Evolutionary conservation across 2,329 filamentous ascomycete genomes (phyloP).

Genomic region (Fusarium gaditjirri): DNA sequence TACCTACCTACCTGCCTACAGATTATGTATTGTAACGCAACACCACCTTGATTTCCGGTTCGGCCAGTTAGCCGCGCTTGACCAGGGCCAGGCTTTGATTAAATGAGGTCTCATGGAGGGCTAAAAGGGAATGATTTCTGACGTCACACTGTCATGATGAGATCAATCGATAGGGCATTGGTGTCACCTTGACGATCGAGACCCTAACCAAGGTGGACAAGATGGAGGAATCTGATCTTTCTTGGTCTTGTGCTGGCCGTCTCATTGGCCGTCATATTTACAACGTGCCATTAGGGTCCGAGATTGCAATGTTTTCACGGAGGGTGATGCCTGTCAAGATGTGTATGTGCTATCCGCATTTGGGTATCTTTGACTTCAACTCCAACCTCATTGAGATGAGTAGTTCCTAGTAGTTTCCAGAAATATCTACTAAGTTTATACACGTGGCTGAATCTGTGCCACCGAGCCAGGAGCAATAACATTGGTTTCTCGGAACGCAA

Average conservation of each 20-base stretch:
- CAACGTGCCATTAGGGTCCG: constrained; percentile 6
- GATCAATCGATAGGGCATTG: constrained; percentile 18
- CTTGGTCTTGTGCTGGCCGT: neutral
- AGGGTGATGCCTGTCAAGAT: constrained; percentile 10
- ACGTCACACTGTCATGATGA: constrained; percentile 41
- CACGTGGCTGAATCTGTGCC: constrained; percentile 30
- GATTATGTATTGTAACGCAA: neutral
- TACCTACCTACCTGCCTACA: neutral
- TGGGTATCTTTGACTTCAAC: constrained; percentile 33
- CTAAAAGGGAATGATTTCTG: constrained; percentile 5
- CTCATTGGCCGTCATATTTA: constrained; percentile 16
- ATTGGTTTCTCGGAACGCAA: neutral
- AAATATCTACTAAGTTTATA: constrained; percentile 27
- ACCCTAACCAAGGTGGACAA: constrained; percentile 1
- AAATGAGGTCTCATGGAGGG: neutral
- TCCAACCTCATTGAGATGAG: constrained; percentile 45
- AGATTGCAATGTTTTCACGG: neutral
- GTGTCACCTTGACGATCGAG: constrained; percentile 29
- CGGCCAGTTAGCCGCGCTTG: neutral
- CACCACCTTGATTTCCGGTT: constrained; percentile 5
- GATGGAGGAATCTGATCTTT: neutral
- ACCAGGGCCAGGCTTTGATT: constrained; percentile 2
- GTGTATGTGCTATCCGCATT: constrained; percentile 32
- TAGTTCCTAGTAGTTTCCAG: constrained; percentile 36
- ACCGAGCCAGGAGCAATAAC: constrained; percentile 26